Evolutionary conservation across 208 protist genomes (phyloP), one percentile per base, ranked within the genome.

Genomic region (Angomonas ambiguus): DNA sequence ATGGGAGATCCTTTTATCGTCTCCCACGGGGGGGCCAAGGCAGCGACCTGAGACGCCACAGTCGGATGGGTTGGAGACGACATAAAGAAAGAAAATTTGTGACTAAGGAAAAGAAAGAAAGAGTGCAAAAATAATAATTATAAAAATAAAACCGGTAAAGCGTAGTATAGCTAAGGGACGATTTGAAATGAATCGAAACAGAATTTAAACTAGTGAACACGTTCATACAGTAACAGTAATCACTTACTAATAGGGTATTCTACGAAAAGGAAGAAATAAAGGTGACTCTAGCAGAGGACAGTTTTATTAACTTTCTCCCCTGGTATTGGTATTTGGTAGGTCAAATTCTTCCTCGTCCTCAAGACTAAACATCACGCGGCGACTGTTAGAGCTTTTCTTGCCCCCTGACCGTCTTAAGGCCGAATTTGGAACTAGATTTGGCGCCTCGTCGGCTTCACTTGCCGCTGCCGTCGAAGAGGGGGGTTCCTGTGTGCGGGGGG

Each of bases 11-110:
- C 25, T 45, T 72, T 69, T 6, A 83, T 65, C 1, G 79, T 38
- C 18, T 73, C 60, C 1, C 68, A 56, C 1, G 79, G 61, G 1
- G 77, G 73, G 0, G 77, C 69, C 11, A 83, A 65, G 3, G 57
- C 53, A 35, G 77, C 67, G 1, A 83, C 73, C 62, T 83, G 77
- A 51, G 69, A 63, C 5, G 77, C 77, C n/a, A 83, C 77, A 0
- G 76, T 80, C 28, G 20, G 42, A 5, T 34, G 18, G 22, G 20
- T 62, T 20, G 51, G 0, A 51, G 16, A 38, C 2, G 55, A 58
- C 31, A 58, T 20, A 16, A 58, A 34, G 42, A 67, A 67, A 28
- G n/a, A n/a, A n/a, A n/a, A n/a, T 31, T 8, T 35, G 2, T 42
- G 1, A n/a, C n/a, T 25, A 16, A 53, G 16, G 24, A 34, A 58